Base-by-base conservation (phyloP, 1,284 basidiomycete species). In the Rhodotorula sp. region DNA sequence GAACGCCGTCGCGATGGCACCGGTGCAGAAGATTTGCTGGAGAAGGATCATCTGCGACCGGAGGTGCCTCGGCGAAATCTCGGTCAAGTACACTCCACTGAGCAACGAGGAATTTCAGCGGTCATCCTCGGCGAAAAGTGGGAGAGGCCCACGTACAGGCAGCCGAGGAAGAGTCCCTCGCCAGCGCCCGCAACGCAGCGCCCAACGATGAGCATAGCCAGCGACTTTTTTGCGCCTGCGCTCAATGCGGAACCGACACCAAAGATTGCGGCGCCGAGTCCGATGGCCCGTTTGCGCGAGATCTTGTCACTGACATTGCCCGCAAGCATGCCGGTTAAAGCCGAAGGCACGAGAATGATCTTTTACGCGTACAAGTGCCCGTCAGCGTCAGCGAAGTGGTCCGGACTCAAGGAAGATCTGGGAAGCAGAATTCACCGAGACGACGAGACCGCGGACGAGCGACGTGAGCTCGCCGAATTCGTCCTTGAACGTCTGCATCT, bases 241-340 rank as follows among this genome's bases (percentile, higher is more conserved):
- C 55, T 63, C 7, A 73, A 24, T 17, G 79, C 79, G 48, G 81
- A 81, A 2, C 84, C 84, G 22, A 80, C 45, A 18, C 81, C 78
- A 64, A 83, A 83, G 45, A 84, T 79, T n/a, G 81, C 67, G 20
- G 79, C 81, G 12, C 84, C 83, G 15, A 82, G 69, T 20, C 83
- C 78, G 60, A 85, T 84, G 1, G 83, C 84, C 67, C 81, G 80
- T 64, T 83, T 85, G 64, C 85, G 82, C 29, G 84, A 84, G 51
- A 86, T 82, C 68, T 78, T 77, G 78, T 86, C 84, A 1, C 84
- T 82, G 44, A 86, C 71, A 48, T 82, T 79, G 10, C 85, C 85
- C 26, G 84, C 83, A 61, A 81, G 78, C 30, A 84, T 61, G 29
- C 84, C 84, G 20, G 84, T 80, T 20, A 84, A 64, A 0, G 83